These are phyloP conservation scores for Debaryomyces coudertii DNA, from an alignment of 1,139 yeast species.

Conservation along the genomic window DNA sequence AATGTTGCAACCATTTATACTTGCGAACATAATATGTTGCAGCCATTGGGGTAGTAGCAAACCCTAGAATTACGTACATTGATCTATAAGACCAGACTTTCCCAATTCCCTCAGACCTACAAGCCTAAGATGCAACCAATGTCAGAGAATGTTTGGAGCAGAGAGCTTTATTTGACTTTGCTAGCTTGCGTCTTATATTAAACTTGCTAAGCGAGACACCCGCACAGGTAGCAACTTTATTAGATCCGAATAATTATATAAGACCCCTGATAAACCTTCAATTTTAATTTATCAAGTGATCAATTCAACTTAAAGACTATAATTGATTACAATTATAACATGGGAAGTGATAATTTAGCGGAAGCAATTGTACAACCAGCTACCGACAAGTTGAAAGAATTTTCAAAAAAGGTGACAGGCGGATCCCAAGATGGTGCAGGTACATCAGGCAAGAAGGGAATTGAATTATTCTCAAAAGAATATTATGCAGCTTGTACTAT, in stretches of 20 bases:
- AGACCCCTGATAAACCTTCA: not conserved
- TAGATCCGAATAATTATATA: not conserved
- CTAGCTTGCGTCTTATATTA: not conserved
- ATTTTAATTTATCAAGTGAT: not conserved
- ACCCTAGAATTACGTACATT: not conserved
- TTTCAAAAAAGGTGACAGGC: constrained; percentile 18
- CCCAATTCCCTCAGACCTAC: too few relatives aligned
- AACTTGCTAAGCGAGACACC: not conserved
- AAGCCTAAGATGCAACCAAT: too few relatives aligned
- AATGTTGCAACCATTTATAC: not conserved
- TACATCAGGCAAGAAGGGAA: constrained; percentile 21
- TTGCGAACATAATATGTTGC: not conserved
- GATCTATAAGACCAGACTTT: too few relatives aligned
- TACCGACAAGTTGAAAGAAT: constrained; percentile 28
- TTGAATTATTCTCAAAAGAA: constrained; percentile 64
- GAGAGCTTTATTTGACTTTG: too few relatives aligned
- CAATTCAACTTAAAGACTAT: not conserved
- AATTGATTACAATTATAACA: not conserved
- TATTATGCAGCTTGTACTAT: constrained; percentile 83
- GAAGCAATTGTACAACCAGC: constrained; percentile 39
- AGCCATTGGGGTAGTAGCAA: not conserved
- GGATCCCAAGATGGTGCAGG: constrained; percentile 17
- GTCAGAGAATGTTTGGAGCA: too few relatives aligned
- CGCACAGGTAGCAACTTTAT: constrained; percentile 2
- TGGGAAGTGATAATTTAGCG: constrained; percentile 25